Percentiles rank a stretch among this genome's conserved stretches.
Conservation (phyloP, 2,329 filamentous ascomycete genomes). For the Pyrenochaeta sp. region DNA sequence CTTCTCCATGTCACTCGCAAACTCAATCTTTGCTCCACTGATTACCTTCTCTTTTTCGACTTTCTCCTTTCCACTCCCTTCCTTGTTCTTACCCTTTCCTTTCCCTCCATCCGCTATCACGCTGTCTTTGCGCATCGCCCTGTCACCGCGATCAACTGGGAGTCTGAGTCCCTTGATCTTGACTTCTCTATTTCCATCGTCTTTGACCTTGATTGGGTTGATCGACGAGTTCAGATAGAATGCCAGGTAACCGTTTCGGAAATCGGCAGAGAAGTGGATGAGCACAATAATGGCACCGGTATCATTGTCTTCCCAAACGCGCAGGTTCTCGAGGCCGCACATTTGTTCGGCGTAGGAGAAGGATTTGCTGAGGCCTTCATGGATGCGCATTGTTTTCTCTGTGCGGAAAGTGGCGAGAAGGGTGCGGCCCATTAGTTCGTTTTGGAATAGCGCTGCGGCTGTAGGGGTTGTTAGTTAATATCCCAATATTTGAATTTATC, state of each 20-base stretch:
- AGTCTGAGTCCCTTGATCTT: slow-evolving; percentile 56
- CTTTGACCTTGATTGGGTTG: slow-evolving; percentile 51
- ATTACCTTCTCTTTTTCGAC: slow-evolving; percentile 51
- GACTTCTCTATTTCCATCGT: slow-evolving; percentile 49
- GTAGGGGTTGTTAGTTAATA: slow-evolving; percentile 1
- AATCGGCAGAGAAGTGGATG: slow-evolving; percentile 55
- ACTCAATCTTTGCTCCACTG: slow-evolving; percentile 55
- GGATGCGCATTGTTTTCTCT: slow-evolving; percentile 55
- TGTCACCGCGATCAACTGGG: slow-evolving; percentile 29
- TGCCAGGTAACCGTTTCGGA: slow-evolving; percentile 54
- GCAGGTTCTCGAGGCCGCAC: slow-evolving; percentile 57
- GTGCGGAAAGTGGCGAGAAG: slow-evolving; percentile 55
- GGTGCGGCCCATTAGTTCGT: slow-evolving; percentile 55
- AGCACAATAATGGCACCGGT: slow-evolving; percentile 54
- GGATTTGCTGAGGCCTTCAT: slow-evolving; percentile 52
- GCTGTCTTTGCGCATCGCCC: slow-evolving; percentile 32
- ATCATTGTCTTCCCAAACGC: slow-evolving; percentile 57
- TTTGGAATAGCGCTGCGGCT: slow-evolving; percentile 54
- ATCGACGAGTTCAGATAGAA: slow-evolving; percentile 55
- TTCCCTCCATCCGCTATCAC: slow-evolving; percentile 16
- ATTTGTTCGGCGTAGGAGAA: slow-evolving; percentile 59
- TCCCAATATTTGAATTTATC: background rate
- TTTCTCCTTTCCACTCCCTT: slow-evolving; percentile 8
- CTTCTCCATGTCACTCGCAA: slow-evolving; percentile 54
- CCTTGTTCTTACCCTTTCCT: slow-evolving; percentile 15